Percentiles rank a stretch among this genome's conserved stretches.
These are phyloP conservation scores for Medicago ruthenica DNA, from an alignment of 306 rosid genomes.

Conservation along the genomic window DNA sequence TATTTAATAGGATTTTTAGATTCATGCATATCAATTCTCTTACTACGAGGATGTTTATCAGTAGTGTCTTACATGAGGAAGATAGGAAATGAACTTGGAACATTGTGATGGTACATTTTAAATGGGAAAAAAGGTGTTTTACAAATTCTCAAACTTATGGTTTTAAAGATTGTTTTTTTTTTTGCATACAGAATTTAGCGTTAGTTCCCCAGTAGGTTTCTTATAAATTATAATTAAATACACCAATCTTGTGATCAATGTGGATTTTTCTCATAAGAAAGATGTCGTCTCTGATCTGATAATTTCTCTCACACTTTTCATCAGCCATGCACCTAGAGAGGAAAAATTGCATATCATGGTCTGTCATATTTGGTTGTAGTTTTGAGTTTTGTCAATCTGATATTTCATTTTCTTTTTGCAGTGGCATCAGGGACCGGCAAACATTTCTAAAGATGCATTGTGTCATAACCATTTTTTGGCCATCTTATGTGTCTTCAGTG, in stretches of 20 bases:
- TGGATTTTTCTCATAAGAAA: slow-evolving; percentile 17
- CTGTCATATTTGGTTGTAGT: slow-evolving; percentile 31
- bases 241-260: slow-evolving; percentile 1
- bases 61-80: slow-evolving; percentile 11
- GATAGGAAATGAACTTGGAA: background rate
- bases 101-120: slow-evolving; percentile 17
- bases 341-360: slow-evolving; percentile 26
- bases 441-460: slow-evolving; percentile 66
- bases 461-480: slow-evolving; percentile 85
- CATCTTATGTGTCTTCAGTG: slow-evolving; percentile 74
- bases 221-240: slow-evolving; percentile 19
- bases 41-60: slow-evolving; percentile 33
- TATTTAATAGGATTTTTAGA: slow-evolving; percentile 10
- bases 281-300: slow-evolving; percentile 16
- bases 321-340: slow-evolving; percentile 21
- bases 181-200: slow-evolving; percentile 23
- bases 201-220: slow-evolving; percentile 20
- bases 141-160: slow-evolving; percentile 5
- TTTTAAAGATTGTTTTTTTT: background rate
- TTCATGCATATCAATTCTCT: slow-evolving; percentile 1
- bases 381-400: slow-evolving; percentile 48
- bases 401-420: slow-evolving; percentile 41
- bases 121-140: slow-evolving; percentile 9
- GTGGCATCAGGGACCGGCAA: slow-evolving; percentile 67
- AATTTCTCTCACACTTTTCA: slow-evolving; percentile 27